Conservation (phyloP, 495 filamentous ascomycete species). For the Cercophora samala region DNA sequence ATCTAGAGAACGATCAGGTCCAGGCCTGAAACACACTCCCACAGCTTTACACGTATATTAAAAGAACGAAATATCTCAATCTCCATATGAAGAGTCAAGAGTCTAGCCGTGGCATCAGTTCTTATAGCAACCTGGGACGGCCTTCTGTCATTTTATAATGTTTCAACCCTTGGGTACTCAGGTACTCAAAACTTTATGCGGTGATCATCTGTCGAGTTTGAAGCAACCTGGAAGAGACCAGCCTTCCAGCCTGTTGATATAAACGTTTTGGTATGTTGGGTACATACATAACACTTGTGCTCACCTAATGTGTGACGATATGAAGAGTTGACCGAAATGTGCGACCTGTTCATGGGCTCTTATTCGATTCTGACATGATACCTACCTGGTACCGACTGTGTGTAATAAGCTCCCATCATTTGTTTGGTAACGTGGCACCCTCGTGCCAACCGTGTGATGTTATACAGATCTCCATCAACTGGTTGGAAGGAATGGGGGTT, state of each 20-base stretch:
- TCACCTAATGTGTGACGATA: neutral
- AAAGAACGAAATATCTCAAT: too few species aligned
- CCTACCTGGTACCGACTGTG: too few species aligned
- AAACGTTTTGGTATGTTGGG: too few species aligned
- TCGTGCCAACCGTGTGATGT: neutral
- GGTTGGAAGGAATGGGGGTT: neutral
- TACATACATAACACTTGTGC: neutral
- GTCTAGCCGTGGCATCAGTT: too few species aligned
- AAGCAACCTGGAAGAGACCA: neutral
- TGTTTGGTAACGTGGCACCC: neutral
- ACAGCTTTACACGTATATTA: too few species aligned
- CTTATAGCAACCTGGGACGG: too few species aligned
- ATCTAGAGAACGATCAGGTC: too few species aligned
- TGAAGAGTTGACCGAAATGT: neutral
- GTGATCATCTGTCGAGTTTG: neutral
- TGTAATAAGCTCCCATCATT: neutral
- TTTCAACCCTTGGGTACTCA: too few species aligned
- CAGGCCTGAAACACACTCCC: too few species aligned
- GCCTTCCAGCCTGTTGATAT: neutral
- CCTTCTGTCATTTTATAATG: too few species aligned
- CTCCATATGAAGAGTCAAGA: too few species aligned
- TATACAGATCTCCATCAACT: neutral
- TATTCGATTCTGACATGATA: neutral
- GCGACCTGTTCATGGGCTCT: neutral
- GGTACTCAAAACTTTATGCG: too few species aligned